Conservation (phyloP, 2,329 filamentous ascomycete species). For the Didymella segeticola region DNA sequence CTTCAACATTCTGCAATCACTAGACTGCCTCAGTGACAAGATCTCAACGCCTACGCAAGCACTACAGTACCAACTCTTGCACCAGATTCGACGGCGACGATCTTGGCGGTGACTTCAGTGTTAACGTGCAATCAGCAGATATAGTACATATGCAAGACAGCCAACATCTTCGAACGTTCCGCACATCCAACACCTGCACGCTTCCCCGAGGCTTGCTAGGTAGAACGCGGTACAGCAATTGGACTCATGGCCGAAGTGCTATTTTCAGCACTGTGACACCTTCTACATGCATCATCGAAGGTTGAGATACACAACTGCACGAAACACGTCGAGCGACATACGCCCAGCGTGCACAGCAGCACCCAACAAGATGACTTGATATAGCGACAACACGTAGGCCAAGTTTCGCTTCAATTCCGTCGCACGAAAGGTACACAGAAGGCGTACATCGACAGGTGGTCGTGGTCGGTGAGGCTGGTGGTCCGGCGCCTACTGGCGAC, state of each 20-base stretch:
- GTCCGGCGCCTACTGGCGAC: slow-evolving; percentile 38
- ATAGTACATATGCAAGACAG: background rate
- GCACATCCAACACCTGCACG: background rate
- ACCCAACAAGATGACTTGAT: slow-evolving; percentile 20
- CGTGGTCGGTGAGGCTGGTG: slow-evolving; percentile 26
- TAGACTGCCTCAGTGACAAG: background rate
- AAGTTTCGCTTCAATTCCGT: slow-evolving; percentile 38
- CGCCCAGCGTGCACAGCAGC: slow-evolving; percentile 18
- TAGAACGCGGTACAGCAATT: slow-evolving; percentile 9
- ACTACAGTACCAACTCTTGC: too few relatives aligned
- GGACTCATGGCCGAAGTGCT: slow-evolving; percentile 2
- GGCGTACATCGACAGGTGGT: slow-evolving; percentile 30
- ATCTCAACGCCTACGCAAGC: background rate
- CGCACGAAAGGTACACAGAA: slow-evolving; percentile 25
- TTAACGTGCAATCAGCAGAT: background rate
- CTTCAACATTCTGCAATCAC: background rate
- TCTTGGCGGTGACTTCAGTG: background rate
- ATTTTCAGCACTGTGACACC: slow-evolving; percentile 17
- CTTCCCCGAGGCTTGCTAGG: background rate
- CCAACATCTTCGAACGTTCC: background rate
- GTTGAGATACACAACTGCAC: slow-evolving; percentile 16
- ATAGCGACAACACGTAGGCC: slow-evolving; percentile 39
- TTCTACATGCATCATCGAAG: slow-evolving; percentile 17
- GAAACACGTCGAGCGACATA: slow-evolving; percentile 13
- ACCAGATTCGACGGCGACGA: too few relatives aligned